phyloP scores from a whole-genome alignment of 345 rosid species.

The Arabis hirsuta region DNA sequence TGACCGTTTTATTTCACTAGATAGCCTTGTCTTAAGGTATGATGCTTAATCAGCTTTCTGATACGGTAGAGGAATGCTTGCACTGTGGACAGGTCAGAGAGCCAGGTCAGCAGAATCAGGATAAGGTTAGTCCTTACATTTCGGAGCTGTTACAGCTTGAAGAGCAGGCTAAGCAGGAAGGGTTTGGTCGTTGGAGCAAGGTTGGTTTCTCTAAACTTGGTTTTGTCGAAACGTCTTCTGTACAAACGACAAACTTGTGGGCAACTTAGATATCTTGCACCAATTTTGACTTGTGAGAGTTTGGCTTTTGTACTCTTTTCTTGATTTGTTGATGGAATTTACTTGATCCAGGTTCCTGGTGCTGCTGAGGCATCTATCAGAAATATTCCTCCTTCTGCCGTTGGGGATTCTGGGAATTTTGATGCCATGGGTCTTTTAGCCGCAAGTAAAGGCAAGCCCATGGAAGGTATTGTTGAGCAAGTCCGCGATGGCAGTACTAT shows the following conservation, averaged over 20 bases:
- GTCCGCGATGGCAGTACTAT: conserved; percentile 94
- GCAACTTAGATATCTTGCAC: conserved; percentile 1
- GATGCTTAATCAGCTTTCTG: conserved; percentile 21
- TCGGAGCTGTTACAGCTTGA: conserved; percentile 63
- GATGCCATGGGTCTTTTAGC: conserved; percentile 84
- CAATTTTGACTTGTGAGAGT: conserved; percentile 15
- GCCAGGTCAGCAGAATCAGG: conserved; percentile 80
- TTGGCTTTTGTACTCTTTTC: conserved; percentile 3
- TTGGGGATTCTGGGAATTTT: conserved; percentile 81
- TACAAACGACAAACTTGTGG: not conserved
- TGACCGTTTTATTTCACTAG: conserved; percentile 6
- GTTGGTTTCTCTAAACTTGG: conserved; percentile 43
- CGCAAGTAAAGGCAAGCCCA: conserved; percentile 81
- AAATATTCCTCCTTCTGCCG: conserved; percentile 88
- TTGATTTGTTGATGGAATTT: conserved; percentile 13
- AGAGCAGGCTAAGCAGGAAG: conserved; percentile 82
- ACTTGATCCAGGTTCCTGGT: conserved; percentile 65
- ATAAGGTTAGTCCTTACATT: conserved; percentile 91
- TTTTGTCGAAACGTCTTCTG: conserved; percentile 11
- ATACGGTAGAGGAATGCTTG: conserved; percentile 14
- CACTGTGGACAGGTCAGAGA: conserved; percentile 70
- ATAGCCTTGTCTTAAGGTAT: conserved; percentile 22
- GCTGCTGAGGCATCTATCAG: conserved; percentile 84
- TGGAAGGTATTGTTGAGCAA: conserved; percentile 95
- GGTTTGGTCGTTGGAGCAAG: conserved; percentile 91